phyloP scores from a whole-genome alignment of 164 flowering plant genomes.

The Vitis riparia region DNA sequence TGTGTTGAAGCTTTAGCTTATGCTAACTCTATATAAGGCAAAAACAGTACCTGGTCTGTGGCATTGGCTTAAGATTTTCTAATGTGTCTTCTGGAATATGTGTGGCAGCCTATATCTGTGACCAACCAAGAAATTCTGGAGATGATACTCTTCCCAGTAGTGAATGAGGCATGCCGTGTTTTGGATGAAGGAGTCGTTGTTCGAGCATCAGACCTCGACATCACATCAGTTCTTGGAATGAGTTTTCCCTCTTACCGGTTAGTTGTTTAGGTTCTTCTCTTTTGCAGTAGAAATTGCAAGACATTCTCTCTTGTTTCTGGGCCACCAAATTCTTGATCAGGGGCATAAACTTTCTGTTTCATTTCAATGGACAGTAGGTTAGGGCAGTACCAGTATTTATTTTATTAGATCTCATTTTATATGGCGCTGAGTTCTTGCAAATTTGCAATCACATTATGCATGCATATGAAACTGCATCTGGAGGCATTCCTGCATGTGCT shows the following conservation, averaged over 20 bases:
- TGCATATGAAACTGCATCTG: too few species aligned
- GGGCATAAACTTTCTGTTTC: too few species aligned
- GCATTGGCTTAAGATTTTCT: neutral
- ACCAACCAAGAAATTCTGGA: conserved; percentile 82
- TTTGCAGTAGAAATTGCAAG: neutral
- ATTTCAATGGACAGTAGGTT: too few species aligned
- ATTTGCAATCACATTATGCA: too few species aligned
- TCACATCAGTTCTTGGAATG: conserved; percentile 94
- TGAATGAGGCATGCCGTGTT: conserved; percentile 94
- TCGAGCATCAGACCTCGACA: conserved; percentile 91
- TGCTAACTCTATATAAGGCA: neutral
- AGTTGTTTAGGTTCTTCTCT: conserved; percentile 16
- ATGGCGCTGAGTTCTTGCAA: too few species aligned
- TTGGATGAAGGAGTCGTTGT: conserved; percentile 82
- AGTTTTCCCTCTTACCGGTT: conserved; percentile 93
- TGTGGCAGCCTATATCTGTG: conserved; percentile 67
- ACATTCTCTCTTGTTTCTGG: neutral
- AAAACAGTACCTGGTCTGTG: too few species aligned
- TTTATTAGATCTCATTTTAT: too few species aligned
- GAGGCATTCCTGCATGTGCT: too few species aligned
- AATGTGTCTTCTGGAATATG: conserved; percentile 11
- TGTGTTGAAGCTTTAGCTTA: neutral
- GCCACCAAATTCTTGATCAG: too few species aligned
- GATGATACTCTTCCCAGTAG: conserved; percentile 94
- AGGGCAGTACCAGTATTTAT: too few species aligned